These are phyloP conservation scores for Staphylotrichum tortipilum DNA, from an alignment of 495 filamentous ascomycete species.

Conservation along the genomic window DNA sequence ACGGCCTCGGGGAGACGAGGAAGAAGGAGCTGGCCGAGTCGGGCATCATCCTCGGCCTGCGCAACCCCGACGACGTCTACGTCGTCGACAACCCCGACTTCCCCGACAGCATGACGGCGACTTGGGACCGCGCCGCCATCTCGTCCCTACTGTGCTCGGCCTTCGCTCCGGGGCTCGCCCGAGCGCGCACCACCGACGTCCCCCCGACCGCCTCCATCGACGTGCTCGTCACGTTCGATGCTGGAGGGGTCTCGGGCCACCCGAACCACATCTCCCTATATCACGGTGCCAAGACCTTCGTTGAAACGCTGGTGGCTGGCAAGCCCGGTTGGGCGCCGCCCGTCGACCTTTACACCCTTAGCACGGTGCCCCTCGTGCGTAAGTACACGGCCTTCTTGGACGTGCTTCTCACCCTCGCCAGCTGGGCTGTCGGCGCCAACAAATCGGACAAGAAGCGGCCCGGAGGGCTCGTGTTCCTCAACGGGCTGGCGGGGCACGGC, in stretches of 20 bases:
- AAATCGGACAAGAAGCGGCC: slow-evolving; percentile 38
- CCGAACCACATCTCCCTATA: slow-evolving; percentile 87
- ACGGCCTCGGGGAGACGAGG: slow-evolving; percentile 73
- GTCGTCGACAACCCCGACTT: slow-evolving; percentile 75
- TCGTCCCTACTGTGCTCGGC: slow-evolving; percentile 56
- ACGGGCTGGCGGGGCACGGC: slow-evolving; percentile 42
- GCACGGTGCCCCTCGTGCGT: slow-evolving; percentile 55
- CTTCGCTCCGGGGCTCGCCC: slow-evolving; percentile 55
- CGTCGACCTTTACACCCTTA: slow-evolving; percentile 75
- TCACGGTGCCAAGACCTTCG: slow-evolving; percentile 68
- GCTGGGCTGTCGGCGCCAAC: slow-evolving; percentile 32
- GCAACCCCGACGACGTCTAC: slow-evolving; percentile 63
- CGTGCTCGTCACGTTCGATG: slow-evolving; percentile 82
- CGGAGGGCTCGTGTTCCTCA: slow-evolving; percentile 59
- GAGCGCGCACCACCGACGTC: slow-evolving; percentile 21
- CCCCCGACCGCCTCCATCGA: slow-evolving; percentile 60
- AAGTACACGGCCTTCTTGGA: slow-evolving; percentile 80
- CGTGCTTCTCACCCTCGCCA: slow-evolving; percentile 52
- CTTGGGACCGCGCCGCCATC: slow-evolving; percentile 65
- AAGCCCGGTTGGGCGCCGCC: slow-evolving; percentile 61
- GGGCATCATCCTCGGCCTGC: slow-evolving; percentile 64
- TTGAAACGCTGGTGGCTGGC: slow-evolving; percentile 50
- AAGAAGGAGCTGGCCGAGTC: slow-evolving; percentile 76
- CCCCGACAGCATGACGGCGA: slow-evolving; percentile 73
- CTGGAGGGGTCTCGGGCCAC: slow-evolving; percentile 68